These are phyloP conservation scores for Cucurbita ficifolia DNA, from an alignment of 306 rosid genomes.

Conservation along the genomic window DNA sequence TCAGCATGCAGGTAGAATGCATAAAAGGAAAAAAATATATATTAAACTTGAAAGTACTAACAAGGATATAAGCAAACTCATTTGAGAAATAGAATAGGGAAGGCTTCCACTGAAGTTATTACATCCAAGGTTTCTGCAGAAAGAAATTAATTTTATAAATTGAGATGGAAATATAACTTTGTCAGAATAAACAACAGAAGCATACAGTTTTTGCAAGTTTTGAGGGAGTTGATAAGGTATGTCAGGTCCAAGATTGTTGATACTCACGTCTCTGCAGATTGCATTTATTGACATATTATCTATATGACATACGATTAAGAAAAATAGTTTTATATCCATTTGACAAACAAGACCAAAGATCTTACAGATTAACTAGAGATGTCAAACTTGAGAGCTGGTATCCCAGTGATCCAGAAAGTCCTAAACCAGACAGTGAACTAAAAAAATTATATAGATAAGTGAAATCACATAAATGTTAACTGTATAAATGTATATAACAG, in stretches of 20 bases:
- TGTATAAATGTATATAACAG: not conserved
- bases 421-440: constrained; percentile 62
- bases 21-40: not conserved
- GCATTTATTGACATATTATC: not conserved
- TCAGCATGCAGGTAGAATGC: constrained; percentile 2
- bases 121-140: constrained; percentile 63
- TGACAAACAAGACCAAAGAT: constrained; percentile 6
- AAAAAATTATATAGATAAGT: constrained; percentile 13
- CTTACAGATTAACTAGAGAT: constrained; percentile 56
- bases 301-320: not conserved
- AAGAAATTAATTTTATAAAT: not conserved
- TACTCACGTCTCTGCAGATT: constrained; percentile 68
- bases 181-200: constrained; percentile 5
- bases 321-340: not conserved
- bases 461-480: constrained; percentile 6
- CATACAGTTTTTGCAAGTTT: constrained; percentile 64
- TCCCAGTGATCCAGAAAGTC: constrained; percentile 53
- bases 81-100: constrained; percentile 51
- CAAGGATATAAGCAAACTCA: constrained; percentile 56
- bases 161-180: not conserved
- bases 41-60: constrained; percentile 19
- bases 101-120: constrained; percentile 45
- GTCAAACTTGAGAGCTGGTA: constrained; percentile 36
- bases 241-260: constrained; percentile 45
- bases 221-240: constrained; percentile 64